Evolutionary conservation across 495 filamentous ascomycete genomes (phyloP), one percentile per base, ranked within the genome.

Genomic region (Astrocystis sublimbata): DNA sequence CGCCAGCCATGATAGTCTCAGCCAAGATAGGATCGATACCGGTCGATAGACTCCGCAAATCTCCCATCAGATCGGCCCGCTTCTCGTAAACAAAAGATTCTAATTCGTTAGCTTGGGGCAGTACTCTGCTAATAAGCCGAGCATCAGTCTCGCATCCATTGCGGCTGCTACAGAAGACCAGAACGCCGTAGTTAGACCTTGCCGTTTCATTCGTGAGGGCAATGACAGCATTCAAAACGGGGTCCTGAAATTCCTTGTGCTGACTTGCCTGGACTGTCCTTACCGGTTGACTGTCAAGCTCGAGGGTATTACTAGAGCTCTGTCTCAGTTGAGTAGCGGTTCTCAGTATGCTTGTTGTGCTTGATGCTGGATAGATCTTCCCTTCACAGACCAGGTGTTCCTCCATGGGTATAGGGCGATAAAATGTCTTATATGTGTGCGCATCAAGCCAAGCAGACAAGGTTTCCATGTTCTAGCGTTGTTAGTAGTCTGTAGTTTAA

Each of bases 341-440:
- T 61, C 86, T 84, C 13, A 89, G 81, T n/a, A 90, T 76, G 30
- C 81, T 81, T 31, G 78, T 83, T 10, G 87, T 86, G 1, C 79
- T 87, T 7, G 81, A 83, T 13, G 85, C 83, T 10, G 82, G 82
- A 64, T 91, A 92, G 12, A 92, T 82, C 13, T 81, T 78, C 65
- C 88, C 85, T 41, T 92, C 89, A 62, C 85, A 88, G n/a, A 92
- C 89, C 10, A 92, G 75, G 61, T 90, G 85, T 63, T 93, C 90
- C 50, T 89, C 81, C 19, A 94, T 85, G 0, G 88, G 89, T 15
- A 94, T 75, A 3, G 91, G 91, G 1, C 86, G 83, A 68, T 90
- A 92, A 26, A 79, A 86, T 2, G 90, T 92, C 60, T 87, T 84
- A 65, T 90, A 92, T 50, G 84, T 88, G 55, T 85, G 85, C 8